Evolutionary conservation across 768 basidiomycete genomes (phyloP).

Genomic region (Agaricus sinodeliciosus): DNA sequence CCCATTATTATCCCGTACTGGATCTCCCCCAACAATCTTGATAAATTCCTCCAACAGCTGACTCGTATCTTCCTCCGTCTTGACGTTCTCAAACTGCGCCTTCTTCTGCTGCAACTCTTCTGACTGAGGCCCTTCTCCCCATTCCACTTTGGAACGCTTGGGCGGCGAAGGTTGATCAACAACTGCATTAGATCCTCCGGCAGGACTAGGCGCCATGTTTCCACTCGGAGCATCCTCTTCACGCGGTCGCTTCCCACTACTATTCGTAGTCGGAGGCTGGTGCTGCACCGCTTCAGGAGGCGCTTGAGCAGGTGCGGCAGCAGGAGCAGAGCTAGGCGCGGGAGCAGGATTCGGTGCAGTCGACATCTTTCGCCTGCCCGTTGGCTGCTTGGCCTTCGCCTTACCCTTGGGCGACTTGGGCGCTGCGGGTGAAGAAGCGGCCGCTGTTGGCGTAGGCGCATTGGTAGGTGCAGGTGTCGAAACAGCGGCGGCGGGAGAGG

Average conservation of each 20-base stretch:
- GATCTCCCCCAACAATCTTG: slow-evolving; percentile 36
- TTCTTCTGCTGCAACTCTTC: slow-evolving; percentile 40
- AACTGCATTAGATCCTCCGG: slow-evolving; percentile 21
- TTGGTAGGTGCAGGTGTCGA: slow-evolving; percentile 38
- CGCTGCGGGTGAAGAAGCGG: slow-evolving; percentile 53
- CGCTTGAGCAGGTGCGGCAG: neutral
- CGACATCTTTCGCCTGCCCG: slow-evolving; percentile 25
- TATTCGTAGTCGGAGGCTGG: slow-evolving; percentile 12
- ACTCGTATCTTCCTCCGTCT: slow-evolving; percentile 61
- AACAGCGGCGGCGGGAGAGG: slow-evolving; percentile 20
- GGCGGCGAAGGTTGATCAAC: slow-evolving; percentile 58
- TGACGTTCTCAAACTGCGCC: slow-evolving; percentile 40
- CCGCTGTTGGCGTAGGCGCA: slow-evolving; percentile 46
- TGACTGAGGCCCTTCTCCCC: slow-evolving; percentile 49
- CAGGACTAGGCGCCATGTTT: slow-evolving; percentile 21
- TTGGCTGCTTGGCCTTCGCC: slow-evolving; percentile 38
- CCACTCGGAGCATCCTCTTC: slow-evolving; percentile 43
- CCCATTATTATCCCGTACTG: slow-evolving; percentile 32
- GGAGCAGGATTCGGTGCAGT: slow-evolving; percentile 20
- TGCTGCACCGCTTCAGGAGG: slow-evolving; percentile 3
- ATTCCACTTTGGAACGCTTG: slow-evolving; percentile 67
- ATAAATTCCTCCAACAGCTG: slow-evolving; percentile 59
- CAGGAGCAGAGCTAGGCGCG: slow-evolving; percentile 13
- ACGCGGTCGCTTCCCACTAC: slow-evolving; percentile 39
- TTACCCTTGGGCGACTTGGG: slow-evolving; percentile 70